A percentile compares a stretch with the other conserved stretches of the same genome.
Conservation (phyloP, 805 yeast species). For the Sugiyamaella americana region DNA sequence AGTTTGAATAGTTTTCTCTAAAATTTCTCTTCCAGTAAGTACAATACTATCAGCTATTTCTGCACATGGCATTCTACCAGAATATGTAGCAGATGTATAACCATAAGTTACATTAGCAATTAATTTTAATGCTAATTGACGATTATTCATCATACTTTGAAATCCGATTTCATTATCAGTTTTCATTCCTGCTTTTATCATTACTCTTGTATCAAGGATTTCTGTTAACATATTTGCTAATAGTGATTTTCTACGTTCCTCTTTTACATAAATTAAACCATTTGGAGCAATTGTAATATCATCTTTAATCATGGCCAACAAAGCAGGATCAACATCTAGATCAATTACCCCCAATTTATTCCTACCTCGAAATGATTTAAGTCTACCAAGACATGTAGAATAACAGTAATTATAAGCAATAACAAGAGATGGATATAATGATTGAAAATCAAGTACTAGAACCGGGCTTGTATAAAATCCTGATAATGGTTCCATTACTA, state of each 20-base stretch:
- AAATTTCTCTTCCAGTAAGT: constrained; percentile 79
- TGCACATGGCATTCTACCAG: constrained; percentile 96
- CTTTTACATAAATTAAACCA: constrained; percentile 71
- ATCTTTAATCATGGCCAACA: constrained; percentile 45
- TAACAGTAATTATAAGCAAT: constrained; percentile 80
- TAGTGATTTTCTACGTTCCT: constrained; percentile 59
- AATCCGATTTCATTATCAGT: constrained; percentile 28
- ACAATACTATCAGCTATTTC: constrained; percentile 95
- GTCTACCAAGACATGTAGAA: constrained; percentile 38
- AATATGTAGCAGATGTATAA: constrained; percentile 87
- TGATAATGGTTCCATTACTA: constrained; percentile 89
- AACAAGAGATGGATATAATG: constrained; percentile 86
- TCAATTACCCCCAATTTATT: constrained; percentile 35
- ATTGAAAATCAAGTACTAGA: constrained; percentile 87
- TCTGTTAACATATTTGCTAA: constrained; percentile 82
- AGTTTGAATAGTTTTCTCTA: constrained; percentile 59
- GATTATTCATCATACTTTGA: constrained; percentile 55
- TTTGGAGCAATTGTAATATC: constrained; percentile 74
- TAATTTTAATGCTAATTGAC: constrained; percentile 81
- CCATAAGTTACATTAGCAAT: constrained; percentile 97
- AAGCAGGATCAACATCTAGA: constrained; percentile 49
- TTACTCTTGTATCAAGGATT: constrained; percentile 68
- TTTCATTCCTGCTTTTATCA: constrained; percentile 72
- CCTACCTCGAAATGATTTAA: constrained; percentile 28
- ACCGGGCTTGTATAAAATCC: constrained; percentile 83